Conservation (phyloP, 371 early-diverging fungal genomes). For the Thermomucor indicae-seudaticae region DNA sequence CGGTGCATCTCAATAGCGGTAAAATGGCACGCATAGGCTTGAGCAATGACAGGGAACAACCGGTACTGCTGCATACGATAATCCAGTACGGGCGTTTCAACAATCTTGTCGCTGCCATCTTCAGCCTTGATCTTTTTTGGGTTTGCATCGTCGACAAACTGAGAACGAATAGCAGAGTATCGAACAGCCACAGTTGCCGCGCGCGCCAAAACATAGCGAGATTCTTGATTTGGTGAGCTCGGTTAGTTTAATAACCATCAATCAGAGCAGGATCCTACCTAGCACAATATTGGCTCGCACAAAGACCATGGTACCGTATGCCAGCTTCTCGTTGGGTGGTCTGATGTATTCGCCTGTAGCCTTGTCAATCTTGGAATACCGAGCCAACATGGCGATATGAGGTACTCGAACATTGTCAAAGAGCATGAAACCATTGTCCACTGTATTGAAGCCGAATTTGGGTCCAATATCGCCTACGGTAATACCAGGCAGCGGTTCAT, state of each 20-base stretch:
- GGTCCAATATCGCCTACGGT: constrained; percentile 80
- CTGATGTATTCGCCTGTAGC: constrained; percentile 66
- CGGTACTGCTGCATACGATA: constrained; percentile 80
- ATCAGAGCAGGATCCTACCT: constrained; percentile 19
- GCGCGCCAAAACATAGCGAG: constrained; percentile 63
- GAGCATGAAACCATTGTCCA: constrained; percentile 84
- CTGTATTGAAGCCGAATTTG: constrained; percentile 74
- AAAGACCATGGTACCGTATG: constrained; percentile 81
- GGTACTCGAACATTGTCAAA: constrained; percentile 72
- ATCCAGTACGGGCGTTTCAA: constrained; percentile 76
- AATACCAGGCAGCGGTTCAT: constrained; percentile 62
- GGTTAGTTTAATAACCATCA: not conserved
- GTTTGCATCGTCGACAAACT: constrained; percentile 68
- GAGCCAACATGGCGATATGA: constrained; percentile 67
- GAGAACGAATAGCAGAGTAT: constrained; percentile 75
- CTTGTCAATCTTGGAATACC: constrained; percentile 62
- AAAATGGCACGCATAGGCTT: constrained; percentile 74
- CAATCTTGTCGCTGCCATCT: constrained; percentile 18
- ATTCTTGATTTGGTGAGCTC: constrained; percentile 11
- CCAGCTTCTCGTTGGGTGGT: constrained; percentile 74
- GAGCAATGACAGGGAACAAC: constrained; percentile 75
- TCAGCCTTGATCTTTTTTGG: constrained; percentile 30
- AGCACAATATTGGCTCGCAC: constrained; percentile 64
- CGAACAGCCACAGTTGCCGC: constrained; percentile 79
- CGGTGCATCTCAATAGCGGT: constrained; percentile 70